phyloP scores from a whole-genome alignment of 1,284 basidiomycete species.

The Microbotryum intermedium region DNA sequence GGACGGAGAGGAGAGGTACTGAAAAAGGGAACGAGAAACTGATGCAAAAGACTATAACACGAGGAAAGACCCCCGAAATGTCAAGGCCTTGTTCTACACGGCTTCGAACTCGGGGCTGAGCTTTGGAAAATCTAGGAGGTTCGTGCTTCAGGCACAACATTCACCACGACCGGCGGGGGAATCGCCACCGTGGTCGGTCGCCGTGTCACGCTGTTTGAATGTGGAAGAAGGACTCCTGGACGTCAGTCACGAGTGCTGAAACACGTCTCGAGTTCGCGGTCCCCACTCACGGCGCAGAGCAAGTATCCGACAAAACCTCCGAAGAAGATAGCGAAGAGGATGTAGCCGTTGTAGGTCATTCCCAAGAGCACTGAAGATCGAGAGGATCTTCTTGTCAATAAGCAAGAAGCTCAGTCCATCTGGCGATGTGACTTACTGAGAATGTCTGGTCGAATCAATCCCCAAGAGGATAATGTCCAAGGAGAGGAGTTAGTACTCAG shows the following conservation, averaged over 20 bases:
- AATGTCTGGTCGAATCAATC: neutral
- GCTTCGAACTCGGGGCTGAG: no score
- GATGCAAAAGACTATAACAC: no score
- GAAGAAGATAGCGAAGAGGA: conserved; percentile 13
- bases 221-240: neutral
- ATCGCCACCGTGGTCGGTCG: neutral
- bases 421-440: neutral
- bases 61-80: no score
- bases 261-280: neutral
- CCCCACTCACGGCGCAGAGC: conserved; percentile 17
- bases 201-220: conserved; percentile 13
- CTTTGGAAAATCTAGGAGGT: no score
- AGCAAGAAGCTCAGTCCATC: neutral
- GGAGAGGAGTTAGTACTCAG: no score
- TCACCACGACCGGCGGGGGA: conserved; percentile 7
- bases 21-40: no score
- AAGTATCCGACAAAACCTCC: conserved; percentile 15
- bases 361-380: conserved; percentile 37
- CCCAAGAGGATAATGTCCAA: conserved; percentile 23
- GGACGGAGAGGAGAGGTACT: no score
- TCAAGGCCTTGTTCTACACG: no score
- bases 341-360: conserved; percentile 42
- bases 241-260: neutral
- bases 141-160: conserved; percentile 11
- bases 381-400: neutral